phyloP scores from a whole-genome alignment of 78 protist genomes.

The Andalucia godoyi region DNA sequence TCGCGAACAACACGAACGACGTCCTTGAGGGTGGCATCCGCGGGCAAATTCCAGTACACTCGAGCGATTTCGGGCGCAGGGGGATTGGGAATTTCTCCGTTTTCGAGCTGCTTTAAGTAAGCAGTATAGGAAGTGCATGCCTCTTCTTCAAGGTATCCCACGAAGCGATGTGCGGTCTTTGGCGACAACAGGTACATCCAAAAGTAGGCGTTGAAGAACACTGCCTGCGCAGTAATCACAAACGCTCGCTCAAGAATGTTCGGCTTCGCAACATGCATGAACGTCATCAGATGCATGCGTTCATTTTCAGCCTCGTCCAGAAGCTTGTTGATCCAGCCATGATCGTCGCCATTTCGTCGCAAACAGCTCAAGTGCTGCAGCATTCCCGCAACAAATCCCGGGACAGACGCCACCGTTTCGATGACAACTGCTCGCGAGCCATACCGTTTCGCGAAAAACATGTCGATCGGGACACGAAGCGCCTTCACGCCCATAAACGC shows the following conservation, averaged over 20 bases:
- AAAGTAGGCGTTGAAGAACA: slow-evolving; percentile 21
- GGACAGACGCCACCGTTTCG: slow-evolving; percentile 63
- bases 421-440: slow-evolving; percentile 24
- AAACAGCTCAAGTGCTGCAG: slow-evolving; percentile 66
- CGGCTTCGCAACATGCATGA: slow-evolving; percentile 26
- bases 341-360: slow-evolving; percentile 54
- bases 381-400: slow-evolving; percentile 69
- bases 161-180: slow-evolving; percentile 51
- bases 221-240: slow-evolving; percentile 39
- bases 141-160: slow-evolving; percentile 78
- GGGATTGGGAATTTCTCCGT: slow-evolving; percentile 6
- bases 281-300: slow-evolving; percentile 75
- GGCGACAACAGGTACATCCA: slow-evolving; percentile 35
- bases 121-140: slow-evolving; percentile 43
- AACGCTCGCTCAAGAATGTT: background rate
- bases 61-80: slow-evolving; percentile 63
- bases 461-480: too few relatives aligned
- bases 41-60: slow-evolving; percentile 52
- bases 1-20: slow-evolving; percentile 47
- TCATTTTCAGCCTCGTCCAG: slow-evolving; percentile 82
- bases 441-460: background rate
- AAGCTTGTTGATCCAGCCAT: slow-evolving; percentile 41
- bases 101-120: slow-evolving; percentile 21
- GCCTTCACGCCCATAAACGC: too few relatives aligned
- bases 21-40: slow-evolving; percentile 53